Evolutionary conservation across 163 green algal species (phyloP).

Genomic region (Chloromonas sp.): DNA sequence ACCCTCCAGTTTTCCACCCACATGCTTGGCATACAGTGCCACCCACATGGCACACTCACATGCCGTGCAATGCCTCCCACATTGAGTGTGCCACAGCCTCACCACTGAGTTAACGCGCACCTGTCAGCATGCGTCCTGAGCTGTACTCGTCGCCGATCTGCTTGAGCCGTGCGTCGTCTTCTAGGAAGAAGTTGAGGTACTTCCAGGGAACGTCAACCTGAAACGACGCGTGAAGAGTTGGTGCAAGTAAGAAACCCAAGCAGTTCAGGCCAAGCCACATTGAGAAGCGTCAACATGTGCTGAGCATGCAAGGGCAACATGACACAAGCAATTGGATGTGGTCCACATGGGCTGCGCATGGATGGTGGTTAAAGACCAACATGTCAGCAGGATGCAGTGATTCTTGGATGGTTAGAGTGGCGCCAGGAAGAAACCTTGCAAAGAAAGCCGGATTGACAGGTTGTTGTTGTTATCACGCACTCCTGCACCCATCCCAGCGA

Average conservation of each 20-base stretch:
- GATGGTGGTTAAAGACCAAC: not conserved
- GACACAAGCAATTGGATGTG: not conserved
- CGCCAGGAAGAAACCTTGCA: too few relatives aligned
- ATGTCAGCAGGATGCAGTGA: too few relatives aligned
- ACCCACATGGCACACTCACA: not conserved
- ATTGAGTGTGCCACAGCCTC: not conserved
- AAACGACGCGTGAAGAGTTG: not conserved
- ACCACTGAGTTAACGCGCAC: slow-evolving; percentile 25
- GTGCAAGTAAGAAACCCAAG: not conserved
- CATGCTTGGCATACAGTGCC: not conserved
- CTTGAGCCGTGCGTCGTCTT: slow-evolving; percentile 80
- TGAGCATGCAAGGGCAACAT: not conserved
- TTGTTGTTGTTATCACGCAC: too few relatives aligned
- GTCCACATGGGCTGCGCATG: not conserved
- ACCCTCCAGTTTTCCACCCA: not conserved
- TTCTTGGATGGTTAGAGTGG: too few relatives aligned
- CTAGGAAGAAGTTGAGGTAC: slow-evolving; percentile 97
- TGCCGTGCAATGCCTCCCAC: not conserved
- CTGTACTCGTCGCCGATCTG: slow-evolving; percentile 85
- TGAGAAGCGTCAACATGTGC: too few relatives aligned
- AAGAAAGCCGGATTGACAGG: too few relatives aligned
- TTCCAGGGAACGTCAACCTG: slow-evolving; percentile 90
- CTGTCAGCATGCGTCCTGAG: slow-evolving; percentile 88
- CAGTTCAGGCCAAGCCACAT: too few relatives aligned
- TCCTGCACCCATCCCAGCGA: too few relatives aligned